A percentile compares a stretch with the other conserved stretches of the same genome.
Evolutionary conservation across 192 early-diverging fungal genomes (phyloP).

Genomic region (Podila verticillata): DNA sequence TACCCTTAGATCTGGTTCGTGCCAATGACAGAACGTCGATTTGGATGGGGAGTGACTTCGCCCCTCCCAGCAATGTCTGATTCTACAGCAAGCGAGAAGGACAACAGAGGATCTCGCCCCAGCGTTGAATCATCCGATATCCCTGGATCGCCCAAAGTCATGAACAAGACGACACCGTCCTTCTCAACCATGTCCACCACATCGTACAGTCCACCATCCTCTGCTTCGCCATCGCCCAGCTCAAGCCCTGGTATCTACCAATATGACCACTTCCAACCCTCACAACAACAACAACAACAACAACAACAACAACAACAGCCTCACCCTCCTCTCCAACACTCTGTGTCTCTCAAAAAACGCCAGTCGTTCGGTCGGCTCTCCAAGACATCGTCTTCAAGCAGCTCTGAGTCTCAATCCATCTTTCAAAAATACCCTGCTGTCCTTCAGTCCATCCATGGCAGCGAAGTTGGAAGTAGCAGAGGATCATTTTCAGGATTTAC

Average conservation of each 20-base stretch:
- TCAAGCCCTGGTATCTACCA: neutral
- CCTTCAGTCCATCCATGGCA: neutral
- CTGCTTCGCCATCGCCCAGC: constrained; percentile 4
- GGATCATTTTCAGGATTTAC: neutral
- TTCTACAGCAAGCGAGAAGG: neutral
- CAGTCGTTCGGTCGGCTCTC: constrained; percentile 31
- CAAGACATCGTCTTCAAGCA: constrained; percentile 10
- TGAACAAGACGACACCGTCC: neutral
- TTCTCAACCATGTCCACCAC: constrained; percentile 22
- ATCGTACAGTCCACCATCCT: constrained; percentile 15
- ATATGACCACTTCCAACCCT: neutral
- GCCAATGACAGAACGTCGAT: constrained; percentile 34
- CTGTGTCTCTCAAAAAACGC: constrained; percentile 12
- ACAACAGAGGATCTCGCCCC: neutral
- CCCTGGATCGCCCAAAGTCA: constrained; percentile 6
- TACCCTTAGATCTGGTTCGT: constrained; percentile 31
- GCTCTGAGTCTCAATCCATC: constrained; percentile 9
- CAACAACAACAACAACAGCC: neutral
- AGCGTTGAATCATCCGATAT: constrained; percentile 7
- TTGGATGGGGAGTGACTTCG: constrained; percentile 41
- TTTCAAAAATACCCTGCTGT: constrained; percentile 26
- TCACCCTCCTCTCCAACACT: neutral
- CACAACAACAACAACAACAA: neutral
- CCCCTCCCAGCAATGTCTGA: neutral
- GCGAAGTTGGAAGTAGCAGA: neutral